phyloP scores from a whole-genome alignment of 148 eudicot genomes.

The Arctostaphylos glauca region DNA sequence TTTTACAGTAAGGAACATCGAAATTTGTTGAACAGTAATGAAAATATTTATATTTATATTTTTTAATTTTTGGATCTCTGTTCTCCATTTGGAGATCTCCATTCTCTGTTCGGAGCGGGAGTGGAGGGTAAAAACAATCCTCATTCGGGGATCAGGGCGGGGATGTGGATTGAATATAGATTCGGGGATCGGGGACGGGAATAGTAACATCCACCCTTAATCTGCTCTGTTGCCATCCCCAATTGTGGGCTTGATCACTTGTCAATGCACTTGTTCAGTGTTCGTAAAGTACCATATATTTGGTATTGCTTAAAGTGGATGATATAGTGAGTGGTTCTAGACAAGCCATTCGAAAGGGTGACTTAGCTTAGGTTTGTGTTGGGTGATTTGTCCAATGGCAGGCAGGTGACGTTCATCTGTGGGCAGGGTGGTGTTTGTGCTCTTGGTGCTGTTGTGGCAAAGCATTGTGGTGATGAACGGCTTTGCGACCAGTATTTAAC shows the following conservation, averaged over 20 bases:
- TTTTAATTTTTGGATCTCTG: too few species aligned
- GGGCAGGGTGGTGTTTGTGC: slow-evolving; percentile 85
- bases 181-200: too few species aligned
- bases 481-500: slow-evolving; percentile 49
- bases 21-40: too few species aligned
- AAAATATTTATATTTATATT: too few species aligned
- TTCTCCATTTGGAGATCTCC: too few species aligned
- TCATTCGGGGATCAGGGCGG: too few species aligned
- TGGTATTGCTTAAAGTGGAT: neutral
- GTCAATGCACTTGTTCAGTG: neutral
- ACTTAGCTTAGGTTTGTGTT: neutral
- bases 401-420: slow-evolving; percentile 78
- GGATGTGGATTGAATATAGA: too few species aligned
- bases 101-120: too few species aligned
- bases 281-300: neutral
- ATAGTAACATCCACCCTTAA: too few species aligned
- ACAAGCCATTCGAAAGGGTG: neutral
- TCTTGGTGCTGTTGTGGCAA: slow-evolving; percentile 87
- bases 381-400: slow-evolving; percentile 24
- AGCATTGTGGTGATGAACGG: slow-evolving; percentile 49
- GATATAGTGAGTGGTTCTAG: neutral
- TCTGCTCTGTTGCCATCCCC: too few species aligned
- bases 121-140: too few species aligned
- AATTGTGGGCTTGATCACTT: neutral
- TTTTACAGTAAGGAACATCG: too few species aligned